Percentiles rank a stretch among this genome's conserved stretches.
phyloP scores from a whole-genome alignment of 495 filamentous ascomycete genomes.

The Neurospora sublineolata region DNA sequence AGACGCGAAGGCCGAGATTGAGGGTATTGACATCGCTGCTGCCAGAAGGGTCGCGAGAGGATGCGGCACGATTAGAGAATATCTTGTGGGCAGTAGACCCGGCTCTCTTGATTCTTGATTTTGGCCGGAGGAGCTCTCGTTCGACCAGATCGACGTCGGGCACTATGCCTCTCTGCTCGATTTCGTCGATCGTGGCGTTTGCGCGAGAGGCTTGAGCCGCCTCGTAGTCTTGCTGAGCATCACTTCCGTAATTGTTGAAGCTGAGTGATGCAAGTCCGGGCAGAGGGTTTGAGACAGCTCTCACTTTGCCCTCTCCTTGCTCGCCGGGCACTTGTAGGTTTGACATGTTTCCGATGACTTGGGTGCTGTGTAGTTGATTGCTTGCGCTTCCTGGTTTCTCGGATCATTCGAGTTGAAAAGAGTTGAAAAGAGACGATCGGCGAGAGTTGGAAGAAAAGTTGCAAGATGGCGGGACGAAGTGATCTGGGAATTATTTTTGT shows the following conservation, averaged over 20 bases:
- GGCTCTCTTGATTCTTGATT: neutral
- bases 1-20: neutral
- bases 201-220: constrained; percentile 6
- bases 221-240: constrained; percentile 1
- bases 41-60: neutral
- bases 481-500: neutral
- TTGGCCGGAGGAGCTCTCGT: neutral
- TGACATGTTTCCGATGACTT: neutral
- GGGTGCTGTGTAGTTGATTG: neutral
- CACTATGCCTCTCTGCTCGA: constrained; percentile 13
- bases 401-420: neutral
- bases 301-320: neutral
- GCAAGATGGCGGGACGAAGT: neutral
- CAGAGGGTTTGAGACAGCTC: neutral
- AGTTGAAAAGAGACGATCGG: neutral
- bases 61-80: neutral
- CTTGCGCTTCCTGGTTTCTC: neutral
- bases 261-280: neutral
- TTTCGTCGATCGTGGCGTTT: constrained; percentile 11
- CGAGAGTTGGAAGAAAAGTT: neutral
- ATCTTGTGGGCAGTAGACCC: neutral
- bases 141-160: constrained; percentile 8
- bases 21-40: constrained; percentile 1
- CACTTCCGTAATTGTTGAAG: neutral
- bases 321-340: neutral